phyloP scores from a whole-genome alignment of 306 rosid species.

The Dalbergia oliveri region DNA sequence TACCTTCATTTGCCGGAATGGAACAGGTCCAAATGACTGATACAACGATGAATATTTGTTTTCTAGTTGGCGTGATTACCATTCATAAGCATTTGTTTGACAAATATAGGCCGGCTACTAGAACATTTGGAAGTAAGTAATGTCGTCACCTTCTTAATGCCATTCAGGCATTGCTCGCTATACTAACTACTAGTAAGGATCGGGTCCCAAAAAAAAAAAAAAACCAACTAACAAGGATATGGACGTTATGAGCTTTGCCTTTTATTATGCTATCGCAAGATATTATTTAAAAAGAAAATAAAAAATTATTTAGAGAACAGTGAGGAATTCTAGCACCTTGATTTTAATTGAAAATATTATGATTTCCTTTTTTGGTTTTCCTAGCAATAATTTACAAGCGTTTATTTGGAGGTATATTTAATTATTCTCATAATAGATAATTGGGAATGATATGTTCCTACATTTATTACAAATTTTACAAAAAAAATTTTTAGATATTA shows the following conservation, averaged over 20 bases:
- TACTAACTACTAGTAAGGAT: too few relatives aligned
- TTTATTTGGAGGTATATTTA: too few relatives aligned
- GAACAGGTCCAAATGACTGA: conserved; percentile 58
- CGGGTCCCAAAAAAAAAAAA: not conserved
- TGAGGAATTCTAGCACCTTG: not conserved
- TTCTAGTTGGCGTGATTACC: conserved; percentile 32
- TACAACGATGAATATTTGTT: conserved; percentile 54
- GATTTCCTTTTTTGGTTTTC: not conserved
- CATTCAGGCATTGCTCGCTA: conserved; percentile 42
- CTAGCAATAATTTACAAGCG: not conserved
- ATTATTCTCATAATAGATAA: too few relatives aligned
- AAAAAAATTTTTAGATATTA: too few relatives aligned
- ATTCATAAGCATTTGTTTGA: conserved; percentile 44
- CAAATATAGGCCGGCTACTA: conserved; percentile 60
- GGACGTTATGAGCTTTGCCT: not conserved
- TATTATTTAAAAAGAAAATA: too few relatives aligned
- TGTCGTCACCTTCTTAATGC: conserved; percentile 52
- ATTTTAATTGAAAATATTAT: not conserved
- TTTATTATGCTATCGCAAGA: too few relatives aligned
- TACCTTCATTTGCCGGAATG: conserved; percentile 41
- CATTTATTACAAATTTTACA: too few relatives aligned
- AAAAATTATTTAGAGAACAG: too few relatives aligned
- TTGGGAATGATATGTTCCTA: too few relatives aligned
- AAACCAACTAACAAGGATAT: conserved; percentile 1
- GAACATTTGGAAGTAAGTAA: conserved; percentile 33